phyloP scores from a whole-genome alignment of 129 eudicot genomes.

The Rutidosis leptorrhynchoides region DNA sequence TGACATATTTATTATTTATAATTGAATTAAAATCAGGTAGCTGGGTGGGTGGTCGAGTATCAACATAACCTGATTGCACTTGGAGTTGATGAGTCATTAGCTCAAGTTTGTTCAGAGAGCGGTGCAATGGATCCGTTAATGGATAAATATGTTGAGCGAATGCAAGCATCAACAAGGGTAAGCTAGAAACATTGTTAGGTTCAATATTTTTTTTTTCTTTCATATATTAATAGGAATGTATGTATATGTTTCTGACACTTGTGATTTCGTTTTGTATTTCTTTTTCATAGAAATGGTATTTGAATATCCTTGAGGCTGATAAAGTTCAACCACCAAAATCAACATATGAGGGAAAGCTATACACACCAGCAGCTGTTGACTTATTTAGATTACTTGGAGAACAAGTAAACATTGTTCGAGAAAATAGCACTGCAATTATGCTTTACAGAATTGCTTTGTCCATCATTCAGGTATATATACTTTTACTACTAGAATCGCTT shows the following conservation, averaged over 20 bases:
- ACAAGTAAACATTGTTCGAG: conserved; percentile 94
- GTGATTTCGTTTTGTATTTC: background rate
- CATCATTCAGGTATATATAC: conserved; percentile 74
- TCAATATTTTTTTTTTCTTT: background rate
- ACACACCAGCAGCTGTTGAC: conserved; percentile 98
- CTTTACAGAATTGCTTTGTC: conserved; percentile 92
- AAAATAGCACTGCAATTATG: conserved; percentile 96
- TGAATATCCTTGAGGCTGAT: conserved; percentile 95
- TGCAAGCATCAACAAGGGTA: conserved; percentile 98
- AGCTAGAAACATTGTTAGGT: conserved; percentile 4
- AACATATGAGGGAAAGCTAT: conserved; percentile 92
- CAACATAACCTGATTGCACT: conserved; percentile 89
- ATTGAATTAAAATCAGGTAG: conserved; percentile 58
- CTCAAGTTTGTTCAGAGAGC: conserved; percentile 99
- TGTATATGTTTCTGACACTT: no score
- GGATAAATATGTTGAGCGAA: conserved; percentile 97
- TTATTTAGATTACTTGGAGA: conserved; percentile 92
- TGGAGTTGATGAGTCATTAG: conserved; percentile 95
- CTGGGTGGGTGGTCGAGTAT: conserved; percentile 97
- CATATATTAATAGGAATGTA: no score
- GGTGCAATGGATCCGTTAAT: conserved; percentile 99
- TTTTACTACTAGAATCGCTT: background rate
- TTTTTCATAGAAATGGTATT: conserved; percentile 80
- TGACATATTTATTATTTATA: background rate
- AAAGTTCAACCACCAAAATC: conserved; percentile 89